These are phyloP conservation scores for Xanthoconium separans DNA, from an alignment of 1,284 basidiomycete species.

Conservation along the genomic window DNA sequence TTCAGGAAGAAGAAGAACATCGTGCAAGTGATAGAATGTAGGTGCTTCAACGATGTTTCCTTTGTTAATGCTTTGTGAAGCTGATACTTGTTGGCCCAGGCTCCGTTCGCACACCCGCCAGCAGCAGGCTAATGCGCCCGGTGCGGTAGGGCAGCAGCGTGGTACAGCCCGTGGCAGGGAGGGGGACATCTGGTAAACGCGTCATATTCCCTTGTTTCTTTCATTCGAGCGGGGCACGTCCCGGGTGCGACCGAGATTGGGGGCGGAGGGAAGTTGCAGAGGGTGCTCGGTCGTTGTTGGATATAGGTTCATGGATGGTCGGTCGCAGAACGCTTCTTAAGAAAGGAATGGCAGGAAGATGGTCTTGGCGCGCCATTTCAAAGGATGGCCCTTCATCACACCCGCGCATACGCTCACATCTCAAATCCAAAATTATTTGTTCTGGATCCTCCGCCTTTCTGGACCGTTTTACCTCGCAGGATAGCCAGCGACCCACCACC, in stretches of 20 bases:
- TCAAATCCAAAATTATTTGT: slow-evolving; percentile 11
- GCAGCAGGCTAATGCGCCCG: slow-evolving; percentile 57
- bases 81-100: slow-evolving; percentile 42
- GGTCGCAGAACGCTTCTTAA: slow-evolving; percentile 28
- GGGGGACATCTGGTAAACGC: slow-evolving; percentile 71
- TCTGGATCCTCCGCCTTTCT: slow-evolving; percentile 18
- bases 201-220: slow-evolving; percentile 38
- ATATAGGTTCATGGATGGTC: slow-evolving; percentile 39
- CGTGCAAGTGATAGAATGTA: slow-evolving; percentile 78
- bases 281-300: slow-evolving; percentile 51
- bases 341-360: slow-evolving; percentile 16
- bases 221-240: slow-evolving; percentile 49
- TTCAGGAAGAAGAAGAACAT: slow-evolving; percentile 78
- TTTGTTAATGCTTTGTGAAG: slow-evolving; percentile 13
- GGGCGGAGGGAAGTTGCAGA: slow-evolving; percentile 55
- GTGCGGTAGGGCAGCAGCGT: slow-evolving; percentile 63
- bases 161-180: slow-evolving; percentile 56
- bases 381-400: slow-evolving; percentile 20
- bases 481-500: slow-evolving; percentile 17
- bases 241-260: slow-evolving; percentile 62
- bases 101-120: slow-evolving; percentile 83
- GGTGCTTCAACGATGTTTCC: slow-evolving; percentile 38
- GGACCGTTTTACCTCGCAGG: slow-evolving; percentile 24
- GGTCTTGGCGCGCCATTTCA: slow-evolving; percentile 48
- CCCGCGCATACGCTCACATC: slow-evolving; percentile 20